Conservation (phyloP, 2,329 filamentous ascomycete species). For the Graphiopsis chlorocephala region DNA sequence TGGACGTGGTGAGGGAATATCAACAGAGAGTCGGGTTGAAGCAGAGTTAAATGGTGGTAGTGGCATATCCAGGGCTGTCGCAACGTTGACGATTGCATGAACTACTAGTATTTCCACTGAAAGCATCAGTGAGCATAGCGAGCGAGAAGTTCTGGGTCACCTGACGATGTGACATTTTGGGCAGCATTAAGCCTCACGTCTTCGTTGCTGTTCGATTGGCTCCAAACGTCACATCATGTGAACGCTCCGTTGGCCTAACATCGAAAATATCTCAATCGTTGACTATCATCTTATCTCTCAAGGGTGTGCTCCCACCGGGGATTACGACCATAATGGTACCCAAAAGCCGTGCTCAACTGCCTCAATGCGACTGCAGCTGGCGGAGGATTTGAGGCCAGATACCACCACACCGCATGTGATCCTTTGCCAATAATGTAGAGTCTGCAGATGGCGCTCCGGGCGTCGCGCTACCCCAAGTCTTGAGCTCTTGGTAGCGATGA, state of each 20-base stretch:
- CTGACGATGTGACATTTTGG: background rate
- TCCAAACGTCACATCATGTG: background rate
- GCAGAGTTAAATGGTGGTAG: background rate
- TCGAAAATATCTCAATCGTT: background rate
- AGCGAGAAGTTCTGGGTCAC: background rate
- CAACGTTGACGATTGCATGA: background rate
- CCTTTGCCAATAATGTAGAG: background rate
- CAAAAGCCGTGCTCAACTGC: background rate
- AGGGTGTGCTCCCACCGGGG: background rate
- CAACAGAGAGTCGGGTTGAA: conserved; percentile 20
- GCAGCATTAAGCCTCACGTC: background rate
- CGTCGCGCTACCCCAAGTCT: background rate
- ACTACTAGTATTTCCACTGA: background rate
- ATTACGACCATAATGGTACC: background rate
- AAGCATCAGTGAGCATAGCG: background rate
- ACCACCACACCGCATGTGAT: background rate
- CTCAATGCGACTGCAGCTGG: background rate
- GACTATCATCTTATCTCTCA: background rate
- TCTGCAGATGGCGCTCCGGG: background rate
- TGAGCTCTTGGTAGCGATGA: background rate
- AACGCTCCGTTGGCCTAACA: background rate
- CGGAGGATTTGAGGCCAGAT: background rate
- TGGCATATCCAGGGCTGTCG: background rate
- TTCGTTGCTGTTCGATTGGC: background rate
- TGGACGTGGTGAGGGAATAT: conserved; percentile 29